These are phyloP conservation scores for Anisodus acutangulus DNA, from an alignment of 257 asterid species.

Conservation along the genomic window DNA sequence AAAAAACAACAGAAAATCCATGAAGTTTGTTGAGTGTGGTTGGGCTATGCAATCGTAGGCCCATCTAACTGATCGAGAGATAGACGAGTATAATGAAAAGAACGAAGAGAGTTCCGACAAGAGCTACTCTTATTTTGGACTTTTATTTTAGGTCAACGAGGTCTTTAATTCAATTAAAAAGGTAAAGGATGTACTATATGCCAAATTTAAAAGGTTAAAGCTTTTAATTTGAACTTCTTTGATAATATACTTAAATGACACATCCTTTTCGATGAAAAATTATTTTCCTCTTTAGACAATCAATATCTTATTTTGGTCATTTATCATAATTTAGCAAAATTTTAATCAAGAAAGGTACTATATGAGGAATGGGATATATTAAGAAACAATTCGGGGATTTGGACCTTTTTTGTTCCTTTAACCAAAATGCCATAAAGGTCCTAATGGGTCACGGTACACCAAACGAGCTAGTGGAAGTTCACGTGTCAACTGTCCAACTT, in stretches of 20 bases:
- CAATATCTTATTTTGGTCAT: too few species aligned
- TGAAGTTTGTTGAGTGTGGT: not conserved
- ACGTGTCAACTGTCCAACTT: constrained; percentile 25
- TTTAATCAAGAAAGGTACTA: not conserved
- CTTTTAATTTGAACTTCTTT: not conserved
- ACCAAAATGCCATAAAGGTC: not conserved
- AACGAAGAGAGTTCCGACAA: not conserved
- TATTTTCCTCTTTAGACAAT: too few species aligned
- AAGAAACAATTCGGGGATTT: not conserved
- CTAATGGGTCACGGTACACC: too few species aligned
- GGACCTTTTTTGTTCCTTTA: not conserved
- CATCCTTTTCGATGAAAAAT: not conserved
- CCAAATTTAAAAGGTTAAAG: too few species aligned
- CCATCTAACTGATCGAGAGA: not conserved
- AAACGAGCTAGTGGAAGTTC: constrained; percentile 11
- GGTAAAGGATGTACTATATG: not conserved
- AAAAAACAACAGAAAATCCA: not conserved
- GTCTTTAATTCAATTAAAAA: not conserved
- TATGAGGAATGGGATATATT: not conserved
- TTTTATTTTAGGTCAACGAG: not conserved
- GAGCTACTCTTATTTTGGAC: not conserved
- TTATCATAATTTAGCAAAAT: not conserved
- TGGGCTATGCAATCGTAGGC: too few species aligned
- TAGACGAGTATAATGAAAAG: not conserved
- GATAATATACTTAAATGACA: not conserved